Percentiles rank a stretch among this genome's conserved stretches.
phyloP scores from a whole-genome alignment of 1,139 yeast species.

The Saccharomycopsis hybrid region DNA sequence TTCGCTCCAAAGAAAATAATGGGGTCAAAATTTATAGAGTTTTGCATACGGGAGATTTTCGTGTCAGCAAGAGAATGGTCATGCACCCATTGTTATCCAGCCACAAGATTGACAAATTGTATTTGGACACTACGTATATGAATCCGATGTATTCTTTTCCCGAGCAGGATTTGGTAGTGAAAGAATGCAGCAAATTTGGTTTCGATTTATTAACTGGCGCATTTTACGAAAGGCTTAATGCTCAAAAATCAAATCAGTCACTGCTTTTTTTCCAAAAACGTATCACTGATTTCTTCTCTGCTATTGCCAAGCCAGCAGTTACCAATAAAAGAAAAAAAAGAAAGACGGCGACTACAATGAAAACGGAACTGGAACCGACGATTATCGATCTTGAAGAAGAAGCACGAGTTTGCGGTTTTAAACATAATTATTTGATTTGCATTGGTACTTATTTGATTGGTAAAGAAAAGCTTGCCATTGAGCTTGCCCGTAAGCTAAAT shows the following conservation, averaged over 20 bases:
- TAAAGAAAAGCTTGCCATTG: slow-evolving; percentile 75
- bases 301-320: slow-evolving; percentile 26
- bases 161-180: slow-evolving; percentile 62
- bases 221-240: slow-evolving; percentile 25
- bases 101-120: slow-evolving; percentile 49
- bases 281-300: slow-evolving; percentile 36
- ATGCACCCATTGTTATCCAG: slow-evolving; percentile 31
- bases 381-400: background rate
- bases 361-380: background rate
- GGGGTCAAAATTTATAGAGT: slow-evolving; percentile 29
- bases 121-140: slow-evolving; percentile 85
- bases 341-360: no score
- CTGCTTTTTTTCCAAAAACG: slow-evolving; percentile 30
- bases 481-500: slow-evolving; percentile 50
- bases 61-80: slow-evolving; percentile 53
- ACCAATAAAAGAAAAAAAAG: no score
- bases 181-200: slow-evolving; percentile 50
- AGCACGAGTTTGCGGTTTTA: background rate
- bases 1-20: slow-evolving; percentile 15
- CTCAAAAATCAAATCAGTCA: slow-evolving; percentile 24
- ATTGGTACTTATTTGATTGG: slow-evolving; percentile 92
- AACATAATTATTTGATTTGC: slow-evolving; percentile 45
- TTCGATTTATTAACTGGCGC: slow-evolving; percentile 31
- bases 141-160: slow-evolving; percentile 73
- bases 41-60: slow-evolving; percentile 89